Conservation (phyloP, 306 rosid species). For the Medicago ruthenica region DNA sequence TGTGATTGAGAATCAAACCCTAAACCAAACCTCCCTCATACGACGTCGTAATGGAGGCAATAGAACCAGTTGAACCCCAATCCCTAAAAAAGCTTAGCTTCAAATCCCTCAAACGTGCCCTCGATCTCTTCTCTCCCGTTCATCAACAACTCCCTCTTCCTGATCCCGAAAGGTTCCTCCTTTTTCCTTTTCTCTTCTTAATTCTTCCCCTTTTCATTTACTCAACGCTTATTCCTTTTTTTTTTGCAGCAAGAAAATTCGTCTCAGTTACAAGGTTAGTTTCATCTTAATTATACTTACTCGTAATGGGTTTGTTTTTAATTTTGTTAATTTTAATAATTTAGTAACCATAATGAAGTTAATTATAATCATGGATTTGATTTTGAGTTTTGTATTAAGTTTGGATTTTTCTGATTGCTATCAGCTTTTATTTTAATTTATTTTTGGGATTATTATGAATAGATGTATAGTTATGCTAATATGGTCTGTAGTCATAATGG, state of each 20-base stretch:
- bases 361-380: too few relatives aligned
- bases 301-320: background rate
- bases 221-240: background rate
- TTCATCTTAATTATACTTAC: background rate
- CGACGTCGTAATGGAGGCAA: conserved; percentile 50
- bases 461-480: too few relatives aligned
- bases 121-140: conserved; percentile 89
- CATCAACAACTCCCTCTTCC: conserved; percentile 76
- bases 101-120: conserved; percentile 92
- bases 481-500: too few relatives aligned
- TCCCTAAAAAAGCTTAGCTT: conserved; percentile 91
- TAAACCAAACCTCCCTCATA: background rate
- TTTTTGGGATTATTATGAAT: too few relatives aligned
- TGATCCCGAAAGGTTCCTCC: conserved; percentile 63
- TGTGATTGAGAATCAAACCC: conserved; percentile 14
- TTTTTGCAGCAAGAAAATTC: conserved; percentile 68
- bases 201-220: background rate
- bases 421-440: too few relatives aligned
- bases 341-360: background rate
- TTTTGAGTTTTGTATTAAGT: too few relatives aligned
- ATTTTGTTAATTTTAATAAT: background rate
- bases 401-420: too few relatives aligned
- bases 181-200: background rate
- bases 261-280: conserved; percentile 84
- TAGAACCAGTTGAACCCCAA: conserved; percentile 86